phyloP scores from a whole-genome alignment of 1,139 yeast species.

The Debaryomyces nepalensis region DNA sequence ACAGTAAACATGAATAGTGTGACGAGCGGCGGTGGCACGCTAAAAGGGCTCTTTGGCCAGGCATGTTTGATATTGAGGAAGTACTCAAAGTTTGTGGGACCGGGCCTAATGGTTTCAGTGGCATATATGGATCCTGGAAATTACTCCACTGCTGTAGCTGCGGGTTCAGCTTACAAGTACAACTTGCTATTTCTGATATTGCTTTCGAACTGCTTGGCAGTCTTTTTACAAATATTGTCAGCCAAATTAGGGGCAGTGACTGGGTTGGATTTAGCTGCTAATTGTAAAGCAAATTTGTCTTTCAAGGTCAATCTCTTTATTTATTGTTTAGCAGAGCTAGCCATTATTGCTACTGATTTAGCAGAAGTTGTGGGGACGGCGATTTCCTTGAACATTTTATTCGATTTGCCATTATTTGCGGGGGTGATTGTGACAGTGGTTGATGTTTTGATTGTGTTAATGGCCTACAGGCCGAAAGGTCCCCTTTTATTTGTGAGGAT shows the following conservation, averaged over 20 bases:
- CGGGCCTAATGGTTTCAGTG: constrained; percentile 92
- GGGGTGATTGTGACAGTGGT: constrained; percentile 85
- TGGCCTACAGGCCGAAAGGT: constrained; percentile 90
- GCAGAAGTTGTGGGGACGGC: constrained; percentile 97
- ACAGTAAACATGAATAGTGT: constrained; percentile 2
- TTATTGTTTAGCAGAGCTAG: constrained; percentile 79
- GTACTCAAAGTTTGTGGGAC: constrained; percentile 77
- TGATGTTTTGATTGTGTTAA: constrained; percentile 81
- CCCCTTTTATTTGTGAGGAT: constrained; percentile 77
- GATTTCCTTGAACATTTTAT: constrained; percentile 80
- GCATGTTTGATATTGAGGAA: constrained; percentile 36
- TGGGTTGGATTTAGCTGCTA: constrained; percentile 86
- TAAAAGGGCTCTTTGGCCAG: constrained; percentile 2
- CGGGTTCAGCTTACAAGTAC: constrained; percentile 87
- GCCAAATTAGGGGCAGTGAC: constrained; percentile 90
- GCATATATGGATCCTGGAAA: constrained; percentile 99
- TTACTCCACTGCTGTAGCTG: constrained; percentile 92
- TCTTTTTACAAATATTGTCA: constrained; percentile 80
- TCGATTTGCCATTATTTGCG: constrained; percentile 71
- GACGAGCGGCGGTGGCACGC: neutral
- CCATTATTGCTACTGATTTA: constrained; percentile 89
- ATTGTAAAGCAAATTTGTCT: constrained; percentile 78
- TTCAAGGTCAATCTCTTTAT: constrained; percentile 61
- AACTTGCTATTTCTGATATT: constrained; percentile 79
- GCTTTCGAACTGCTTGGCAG: constrained; percentile 84